Base-by-base conservation (phyloP, 352 stramenopile species). In the Phytophthora nicotianae region DNA sequence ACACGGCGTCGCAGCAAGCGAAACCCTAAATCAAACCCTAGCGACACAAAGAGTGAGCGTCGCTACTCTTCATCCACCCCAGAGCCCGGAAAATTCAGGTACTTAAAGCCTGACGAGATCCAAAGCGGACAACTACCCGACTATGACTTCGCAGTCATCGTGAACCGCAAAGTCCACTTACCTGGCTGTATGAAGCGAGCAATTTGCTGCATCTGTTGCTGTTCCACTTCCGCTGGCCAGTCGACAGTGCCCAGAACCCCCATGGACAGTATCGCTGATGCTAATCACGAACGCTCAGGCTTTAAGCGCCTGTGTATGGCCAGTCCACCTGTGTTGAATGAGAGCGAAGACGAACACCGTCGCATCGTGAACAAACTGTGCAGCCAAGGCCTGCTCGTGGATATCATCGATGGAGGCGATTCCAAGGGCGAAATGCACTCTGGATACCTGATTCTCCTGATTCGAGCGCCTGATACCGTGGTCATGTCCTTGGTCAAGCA, bases 21-120 rank as follows among this genome's bases (percentile, higher is more conserved):
- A 49, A 67, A 57, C 37, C 47, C 42, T 54, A 72, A 35, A 21
- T 19, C 13, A 55, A 56, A 47, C 26, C 23, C 19, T 33, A 50
- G 16, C 21, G n/a, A 23, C 11, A 21, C 4, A 29, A 71, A 59
- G 52, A 59, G 45, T 61, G 42, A 53, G 19, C n/a, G 43, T 42
- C 38, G 40, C 14, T 58, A 50, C 16, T 40, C 67, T 40, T 79
- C 76, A n/a, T 77, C 77, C 4, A 21, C 62, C 8, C 57, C 58
- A 9, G 11, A 68, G 19, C 62, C 50, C 5, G 86, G 83, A 40
- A 79, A 77, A 41, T 95, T 92, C 55, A 58, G 84, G 2, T 93
- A 95, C 59, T 69, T 95, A n/a, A 91, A 91, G 53, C 84, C 86
- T 1, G 79, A 90, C 27, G 84, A 95, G 51, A 89, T 95, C 57